Percentiles rank a stretch among this genome's conserved stretches.
phyloP scores from a whole-genome alignment of 345 rosid genomes.

The Brassica carinata region DNA sequence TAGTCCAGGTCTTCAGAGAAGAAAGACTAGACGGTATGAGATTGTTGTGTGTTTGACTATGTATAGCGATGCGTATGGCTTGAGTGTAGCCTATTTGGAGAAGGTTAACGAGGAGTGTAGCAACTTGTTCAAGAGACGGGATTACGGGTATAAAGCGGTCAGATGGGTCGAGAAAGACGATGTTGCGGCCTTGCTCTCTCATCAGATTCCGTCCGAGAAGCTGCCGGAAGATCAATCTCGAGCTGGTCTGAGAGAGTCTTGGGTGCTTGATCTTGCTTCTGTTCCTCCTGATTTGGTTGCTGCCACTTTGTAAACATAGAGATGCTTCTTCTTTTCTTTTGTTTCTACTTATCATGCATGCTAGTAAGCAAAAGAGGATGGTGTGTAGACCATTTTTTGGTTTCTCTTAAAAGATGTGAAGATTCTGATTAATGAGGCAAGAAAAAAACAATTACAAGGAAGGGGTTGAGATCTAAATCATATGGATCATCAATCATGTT shows the following conservation, averaged over 20 bases:
- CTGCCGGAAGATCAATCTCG: conserved; percentile 51
- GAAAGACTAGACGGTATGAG: conserved; percentile 48
- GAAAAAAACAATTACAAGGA: neutral
- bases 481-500: neutral
- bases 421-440: neutral
- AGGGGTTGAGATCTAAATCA: neutral
- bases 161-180: conserved; percentile 63
- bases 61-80: conserved; percentile 66
- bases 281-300: conserved; percentile 55
- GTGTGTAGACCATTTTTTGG: neutral
- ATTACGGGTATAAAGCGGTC: conserved; percentile 68
- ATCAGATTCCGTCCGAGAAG: conserved; percentile 87
- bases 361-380: neutral
- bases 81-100: conserved; percentile 84
- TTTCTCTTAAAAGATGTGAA: neutral
- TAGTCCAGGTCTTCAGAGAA: conserved; percentile 38
- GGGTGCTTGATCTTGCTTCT: conserved; percentile 88
- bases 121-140: conserved; percentile 67
- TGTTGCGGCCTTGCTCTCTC: conserved; percentile 55
- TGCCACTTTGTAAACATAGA: neutral
- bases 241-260: conserved; percentile 57
- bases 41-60: conserved; percentile 63
- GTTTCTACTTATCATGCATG: neutral
- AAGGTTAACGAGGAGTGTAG: conserved; percentile 77
- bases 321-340: neutral